A percentile compares a stretch with the other conserved stretches of the same genome.
These are phyloP conservation scores for Penicillium nucicola DNA, from an alignment of 495 filamentous ascomycete genomes.

Conservation along the genomic window DNA sequence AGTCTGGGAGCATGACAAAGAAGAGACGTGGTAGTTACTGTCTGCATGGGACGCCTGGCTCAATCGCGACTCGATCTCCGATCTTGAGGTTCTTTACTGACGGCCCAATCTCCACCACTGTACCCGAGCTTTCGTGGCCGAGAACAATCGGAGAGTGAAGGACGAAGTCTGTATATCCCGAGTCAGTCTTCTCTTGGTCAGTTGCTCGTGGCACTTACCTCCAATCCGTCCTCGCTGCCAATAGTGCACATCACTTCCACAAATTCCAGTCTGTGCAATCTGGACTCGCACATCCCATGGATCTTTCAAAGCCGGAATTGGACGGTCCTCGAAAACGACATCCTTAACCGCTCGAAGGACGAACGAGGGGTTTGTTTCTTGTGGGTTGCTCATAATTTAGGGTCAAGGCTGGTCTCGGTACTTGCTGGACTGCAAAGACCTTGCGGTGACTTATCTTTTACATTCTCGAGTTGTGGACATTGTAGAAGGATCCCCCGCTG, in stretches of 20 bases:
- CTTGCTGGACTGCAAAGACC: too few species aligned
- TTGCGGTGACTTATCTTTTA: too few species aligned
- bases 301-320: constrained; percentile 54
- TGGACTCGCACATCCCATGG: constrained; percentile 70
- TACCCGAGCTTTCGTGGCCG: constrained; percentile 67
- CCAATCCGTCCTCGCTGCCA: constrained; percentile 75
- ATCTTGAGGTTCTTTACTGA: constrained; percentile 52
- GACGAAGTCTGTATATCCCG: constrained; percentile 49
- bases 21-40: constrained; percentile 26
- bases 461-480: too few species aligned
- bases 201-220: constrained; percentile 6
- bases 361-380: constrained; percentile 12
- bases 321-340: constrained; percentile 49
- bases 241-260: constrained; percentile 70
- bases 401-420: too few species aligned
- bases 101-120: constrained; percentile 57
- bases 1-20: background rate
- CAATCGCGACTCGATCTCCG: constrained; percentile 73
- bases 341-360: constrained; percentile 11
- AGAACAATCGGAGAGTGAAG: constrained; percentile 65
- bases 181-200: background rate
- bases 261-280: constrained; percentile 76
- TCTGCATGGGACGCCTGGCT: constrained; percentile 75
- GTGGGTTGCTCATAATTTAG: background rate
- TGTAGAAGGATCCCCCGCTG: too few species aligned